Base-by-base conservation (phyloP, 2,329 filamentous ascomycete species). In the Fusarium foetens region DNA sequence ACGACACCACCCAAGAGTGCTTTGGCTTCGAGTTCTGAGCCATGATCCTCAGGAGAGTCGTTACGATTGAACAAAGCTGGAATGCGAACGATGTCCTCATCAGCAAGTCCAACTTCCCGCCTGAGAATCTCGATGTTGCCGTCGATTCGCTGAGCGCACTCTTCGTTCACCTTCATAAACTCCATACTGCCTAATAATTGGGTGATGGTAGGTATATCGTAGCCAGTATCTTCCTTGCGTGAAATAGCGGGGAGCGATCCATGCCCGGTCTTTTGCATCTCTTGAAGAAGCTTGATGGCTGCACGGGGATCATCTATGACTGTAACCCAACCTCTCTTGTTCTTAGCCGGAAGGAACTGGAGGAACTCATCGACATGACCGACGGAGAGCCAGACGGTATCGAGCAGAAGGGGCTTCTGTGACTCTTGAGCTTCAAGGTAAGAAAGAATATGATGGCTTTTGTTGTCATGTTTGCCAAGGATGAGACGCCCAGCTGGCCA, bases 351-450 rank as follows among this genome's bases (percentile, higher is more conserved):
- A 0, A 78, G 54, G 14, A 79, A 79, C 27, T 78, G 75, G 21
- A 78, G 10, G 29, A 76, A 78, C 57, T 78, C 76, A 33, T 78
- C 77, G 8, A 75, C 71, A 42, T 79, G 77, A 7, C 76, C 76
- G 4, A 78, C 55, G 0, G 23, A 8, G 5, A 79, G 64, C 76
- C 75, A 79, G 2, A n/a, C 36, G 2, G 74, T 72, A 25, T 78
- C 80, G 0, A 83, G 69, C 1, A 76, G 45, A 8, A 83, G 64
- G 0, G 81, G 80, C 13, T 74, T 61, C 57, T 83, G 81, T 3
- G 77, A 49, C 38, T 78, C 79, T 43, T 84, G 81, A 3, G 76
- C 79, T 4, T 76, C 39, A 13, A 83, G 61, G 42, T 78, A 79
- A 4, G 60, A 53, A 8, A 75, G 38, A 10, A 83, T 66, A 35